These are phyloP conservation scores for Moelleriella libera DNA, from an alignment of 2,329 filamentous ascomycete species.

Conservation along the genomic window DNA sequence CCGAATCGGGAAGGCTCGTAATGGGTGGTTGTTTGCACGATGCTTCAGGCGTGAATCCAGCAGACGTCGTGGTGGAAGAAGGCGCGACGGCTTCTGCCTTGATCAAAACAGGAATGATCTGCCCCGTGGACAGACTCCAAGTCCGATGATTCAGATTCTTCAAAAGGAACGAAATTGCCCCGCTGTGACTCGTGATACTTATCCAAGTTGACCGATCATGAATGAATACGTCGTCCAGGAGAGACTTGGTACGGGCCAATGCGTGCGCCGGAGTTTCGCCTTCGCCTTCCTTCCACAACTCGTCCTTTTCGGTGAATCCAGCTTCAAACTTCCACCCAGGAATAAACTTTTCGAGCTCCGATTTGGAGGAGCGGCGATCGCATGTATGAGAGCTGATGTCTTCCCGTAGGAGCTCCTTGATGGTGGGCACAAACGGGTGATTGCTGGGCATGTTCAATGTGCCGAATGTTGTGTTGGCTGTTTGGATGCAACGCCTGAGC, in stretches of 20 bases:
- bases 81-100: slow-evolving; percentile 32
- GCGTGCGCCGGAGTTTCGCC: slow-evolving; percentile 32
- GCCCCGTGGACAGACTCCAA: slow-evolving; percentile 51
- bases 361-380: slow-evolving; percentile 42
- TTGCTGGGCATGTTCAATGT: slow-evolving; percentile 34
- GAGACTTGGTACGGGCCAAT: slow-evolving; percentile 29
- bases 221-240: slow-evolving; percentile 43
- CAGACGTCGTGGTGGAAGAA: slow-evolving; percentile 15
- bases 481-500: slow-evolving; percentile 46
- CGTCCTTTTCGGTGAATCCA: slow-evolving; percentile 43
- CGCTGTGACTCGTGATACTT: slow-evolving; percentile 46
- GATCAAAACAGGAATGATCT: slow-evolving; percentile 53
- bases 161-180: slow-evolving; percentile 38
- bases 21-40: slow-evolving; percentile 30
- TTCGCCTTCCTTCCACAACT: slow-evolving; percentile 26
- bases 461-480: slow-evolving; percentile 46
- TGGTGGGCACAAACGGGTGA: slow-evolving; percentile 37
- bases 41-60: slow-evolving; percentile 22
- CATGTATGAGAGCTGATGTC: slow-evolving; percentile 56
- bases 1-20: slow-evolving; percentile 24
- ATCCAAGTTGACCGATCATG: slow-evolving; percentile 39
- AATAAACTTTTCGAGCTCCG: slow-evolving; percentile 35
- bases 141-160: slow-evolving; percentile 43
- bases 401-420: slow-evolving; percentile 55
- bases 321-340: slow-evolving; percentile 42